These are phyloP conservation scores for Coffea canephora DNA, from an alignment of 257 asterid genomes.

Conservation along the genomic window DNA sequence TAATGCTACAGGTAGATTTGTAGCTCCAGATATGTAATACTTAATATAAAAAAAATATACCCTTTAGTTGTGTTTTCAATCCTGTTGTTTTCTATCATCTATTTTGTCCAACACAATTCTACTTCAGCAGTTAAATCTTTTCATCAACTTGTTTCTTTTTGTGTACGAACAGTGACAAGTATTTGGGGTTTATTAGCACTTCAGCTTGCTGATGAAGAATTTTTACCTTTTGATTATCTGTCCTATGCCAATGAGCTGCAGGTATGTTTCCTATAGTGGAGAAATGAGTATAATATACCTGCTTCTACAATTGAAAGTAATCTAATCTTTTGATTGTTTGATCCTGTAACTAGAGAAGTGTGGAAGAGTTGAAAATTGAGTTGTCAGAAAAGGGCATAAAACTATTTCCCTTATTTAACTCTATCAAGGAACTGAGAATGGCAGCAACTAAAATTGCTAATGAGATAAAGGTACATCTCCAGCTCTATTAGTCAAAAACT, in stretches of 20 bases:
- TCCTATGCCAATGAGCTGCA: slow-evolving; percentile 67
- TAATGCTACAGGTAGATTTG: slow-evolving; percentile 8
- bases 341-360: slow-evolving; percentile 51
- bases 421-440: slow-evolving; percentile 53
- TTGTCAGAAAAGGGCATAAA: slow-evolving; percentile 40
- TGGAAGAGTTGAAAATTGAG: slow-evolving; percentile 49
- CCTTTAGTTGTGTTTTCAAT: neutral
- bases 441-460: slow-evolving; percentile 52
- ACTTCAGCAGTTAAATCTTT: neutral
- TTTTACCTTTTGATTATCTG: slow-evolving; percentile 75
- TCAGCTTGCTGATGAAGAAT: slow-evolving; percentile 67
- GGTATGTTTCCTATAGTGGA: slow-evolving; percentile 38
- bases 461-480: slow-evolving; percentile 52
- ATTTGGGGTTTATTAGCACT: slow-evolving; percentile 83
- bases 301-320: slow-evolving; percentile 4
- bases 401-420: slow-evolving; percentile 57
- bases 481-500: slow-evolving; percentile 1
- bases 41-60: neutral
- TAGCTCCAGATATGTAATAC: neutral
- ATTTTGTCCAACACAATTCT: neutral
- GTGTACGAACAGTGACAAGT: slow-evolving; percentile 59
- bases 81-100: slow-evolving; percentile 3
- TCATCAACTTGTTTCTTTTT: slow-evolving; percentile 1
- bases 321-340: slow-evolving; percentile 12
- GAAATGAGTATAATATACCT: neutral